A percentile compares a stretch with the other conserved stretches of the same genome.
phyloP scores from a whole-genome alignment of 1,284 basidiomycete species.

The Grifola frondosa region DNA sequence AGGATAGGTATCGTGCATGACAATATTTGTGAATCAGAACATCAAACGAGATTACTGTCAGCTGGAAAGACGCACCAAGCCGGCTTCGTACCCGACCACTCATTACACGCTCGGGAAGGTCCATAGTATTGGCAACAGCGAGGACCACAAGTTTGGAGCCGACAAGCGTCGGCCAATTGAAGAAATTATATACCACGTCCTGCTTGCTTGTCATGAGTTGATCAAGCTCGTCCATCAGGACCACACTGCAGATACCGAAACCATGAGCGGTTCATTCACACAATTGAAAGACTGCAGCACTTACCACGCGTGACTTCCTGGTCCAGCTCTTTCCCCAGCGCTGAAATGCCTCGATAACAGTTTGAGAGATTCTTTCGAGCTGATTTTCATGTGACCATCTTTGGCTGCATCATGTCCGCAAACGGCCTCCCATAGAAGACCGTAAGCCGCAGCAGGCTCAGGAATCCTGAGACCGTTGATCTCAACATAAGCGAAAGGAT shows the following conservation, averaged over 20 bases:
- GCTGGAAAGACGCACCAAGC: slow-evolving; percentile 57
- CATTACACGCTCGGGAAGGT: slow-evolving; percentile 93
- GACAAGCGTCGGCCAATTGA: slow-evolving; percentile 96
- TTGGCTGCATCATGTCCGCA: slow-evolving; percentile 67
- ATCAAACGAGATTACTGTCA: background rate
- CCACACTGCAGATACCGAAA: slow-evolving; percentile 73
- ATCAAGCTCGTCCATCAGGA: slow-evolving; percentile 98
- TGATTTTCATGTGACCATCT: slow-evolving; percentile 64
- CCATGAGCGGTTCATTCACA: background rate
- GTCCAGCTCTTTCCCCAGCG: slow-evolving; percentile 53
- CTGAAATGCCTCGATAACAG: slow-evolving; percentile 65
- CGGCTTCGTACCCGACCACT: slow-evolving; percentile 90
- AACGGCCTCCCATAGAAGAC: slow-evolving; percentile 86
- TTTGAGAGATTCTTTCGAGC: slow-evolving; percentile 71
- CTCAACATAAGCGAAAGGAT: slow-evolving; percentile 95
- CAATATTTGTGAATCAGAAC: too few species aligned
- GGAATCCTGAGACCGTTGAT: slow-evolving; percentile 96
- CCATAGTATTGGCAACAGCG: slow-evolving; percentile 98
- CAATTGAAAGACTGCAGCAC: slow-evolving; percentile 11
- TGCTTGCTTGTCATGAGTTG: slow-evolving; percentile 95
- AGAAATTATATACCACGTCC: slow-evolving; percentile 99
- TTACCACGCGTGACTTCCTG: slow-evolving; percentile 71
- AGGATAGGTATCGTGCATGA: too few species aligned
- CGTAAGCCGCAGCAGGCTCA: slow-evolving; percentile 86
- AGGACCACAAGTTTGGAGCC: slow-evolving; percentile 90